Conservation (phyloP, 140 eudicot species). For the Bidens hawaiensis region DNA sequence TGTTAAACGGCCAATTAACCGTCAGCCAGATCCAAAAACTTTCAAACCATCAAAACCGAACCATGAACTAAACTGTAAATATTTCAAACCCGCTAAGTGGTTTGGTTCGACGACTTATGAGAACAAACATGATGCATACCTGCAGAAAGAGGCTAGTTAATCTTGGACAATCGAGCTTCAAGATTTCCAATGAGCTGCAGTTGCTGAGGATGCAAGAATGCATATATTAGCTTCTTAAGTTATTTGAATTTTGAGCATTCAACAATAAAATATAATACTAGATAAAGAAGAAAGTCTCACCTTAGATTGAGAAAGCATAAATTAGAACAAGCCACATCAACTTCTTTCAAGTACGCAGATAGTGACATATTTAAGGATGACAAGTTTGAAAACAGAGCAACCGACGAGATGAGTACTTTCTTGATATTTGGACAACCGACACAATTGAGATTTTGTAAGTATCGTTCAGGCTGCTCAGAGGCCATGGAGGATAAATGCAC, state of each 20-base stretch:
- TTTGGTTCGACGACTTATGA: too few relatives aligned
- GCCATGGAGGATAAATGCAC: conserved; percentile 2
- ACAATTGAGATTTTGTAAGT: conserved; percentile 74
- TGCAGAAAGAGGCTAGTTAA: conserved; percentile 90
- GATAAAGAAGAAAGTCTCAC: conserved; percentile 23
- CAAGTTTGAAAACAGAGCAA: conserved; percentile 51
- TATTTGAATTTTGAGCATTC: conserved; percentile 1
- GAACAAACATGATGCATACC: conserved; percentile 42
- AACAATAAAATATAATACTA: background rate
- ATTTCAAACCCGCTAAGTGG: background rate
- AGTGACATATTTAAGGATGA: conserved; percentile 79
- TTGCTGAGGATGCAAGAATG: conserved; percentile 47
- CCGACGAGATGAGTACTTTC: conserved; percentile 64
- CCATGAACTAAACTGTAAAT: background rate
- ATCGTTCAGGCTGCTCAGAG: conserved; percentile 31
- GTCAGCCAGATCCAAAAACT: background rate
- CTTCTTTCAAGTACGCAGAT: conserved; percentile 82
- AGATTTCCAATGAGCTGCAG: conserved; percentile 81
- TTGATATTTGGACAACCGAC: conserved; percentile 90
- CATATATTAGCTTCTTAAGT: background rate
- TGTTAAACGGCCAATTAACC: background rate
- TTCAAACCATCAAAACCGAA: background rate
- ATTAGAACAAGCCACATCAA: conserved; percentile 65
- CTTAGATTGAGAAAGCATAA: conserved; percentile 79
- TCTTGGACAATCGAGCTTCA: conserved; percentile 85